Evolutionary conservation across 2,329 filamentous ascomycete genomes (phyloP).

Genomic region (Leptographium procerum): DNA sequence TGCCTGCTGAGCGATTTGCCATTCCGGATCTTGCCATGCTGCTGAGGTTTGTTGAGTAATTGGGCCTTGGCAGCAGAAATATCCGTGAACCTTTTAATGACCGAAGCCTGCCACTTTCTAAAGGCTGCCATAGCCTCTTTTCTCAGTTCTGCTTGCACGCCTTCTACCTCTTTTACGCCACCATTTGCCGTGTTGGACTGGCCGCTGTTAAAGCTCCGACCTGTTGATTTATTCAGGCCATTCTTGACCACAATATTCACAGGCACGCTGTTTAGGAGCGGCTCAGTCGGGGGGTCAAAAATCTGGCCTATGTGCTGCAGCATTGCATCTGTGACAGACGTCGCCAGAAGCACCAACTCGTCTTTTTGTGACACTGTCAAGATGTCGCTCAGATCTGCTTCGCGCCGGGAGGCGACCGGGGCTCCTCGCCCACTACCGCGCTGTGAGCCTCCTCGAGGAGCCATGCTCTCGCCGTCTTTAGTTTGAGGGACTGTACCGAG

Average conservation of each 20-base stretch:
- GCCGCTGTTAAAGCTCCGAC: neutral
- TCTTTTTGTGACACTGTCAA: conserved; percentile 36
- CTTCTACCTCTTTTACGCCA: conserved; percentile 52
- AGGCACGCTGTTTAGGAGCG: conserved; percentile 6
- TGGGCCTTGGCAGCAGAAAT: conserved; percentile 42
- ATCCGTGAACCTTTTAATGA: conserved; percentile 61
- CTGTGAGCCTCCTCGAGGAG: conserved; percentile 6
- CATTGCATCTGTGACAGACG: conserved; percentile 43
- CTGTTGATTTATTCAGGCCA: neutral
- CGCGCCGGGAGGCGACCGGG: conserved; percentile 23
- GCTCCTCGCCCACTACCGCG: conserved; percentile 4
- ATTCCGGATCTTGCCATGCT: conserved; percentile 2
- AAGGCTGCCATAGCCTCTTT: conserved; percentile 60
- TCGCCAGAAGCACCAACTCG: conserved; percentile 40
- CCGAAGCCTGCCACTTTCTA: conserved; percentile 64
- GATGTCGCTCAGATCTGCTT: conserved; percentile 39
- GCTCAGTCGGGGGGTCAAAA: conserved; percentile 27
- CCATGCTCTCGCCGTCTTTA: conserved; percentile 5
- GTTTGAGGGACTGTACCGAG: neutral
- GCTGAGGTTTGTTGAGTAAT: conserved; percentile 16
- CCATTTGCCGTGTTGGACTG: conserved; percentile 13
- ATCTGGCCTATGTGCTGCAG: conserved; percentile 37
- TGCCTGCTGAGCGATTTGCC: neutral
- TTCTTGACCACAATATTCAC: neutral
- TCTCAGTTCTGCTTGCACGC: conserved; percentile 47